phyloP scores from a whole-genome alignment of 192 early-diverging fungal genomes.

The Coemansia sp. region DNA sequence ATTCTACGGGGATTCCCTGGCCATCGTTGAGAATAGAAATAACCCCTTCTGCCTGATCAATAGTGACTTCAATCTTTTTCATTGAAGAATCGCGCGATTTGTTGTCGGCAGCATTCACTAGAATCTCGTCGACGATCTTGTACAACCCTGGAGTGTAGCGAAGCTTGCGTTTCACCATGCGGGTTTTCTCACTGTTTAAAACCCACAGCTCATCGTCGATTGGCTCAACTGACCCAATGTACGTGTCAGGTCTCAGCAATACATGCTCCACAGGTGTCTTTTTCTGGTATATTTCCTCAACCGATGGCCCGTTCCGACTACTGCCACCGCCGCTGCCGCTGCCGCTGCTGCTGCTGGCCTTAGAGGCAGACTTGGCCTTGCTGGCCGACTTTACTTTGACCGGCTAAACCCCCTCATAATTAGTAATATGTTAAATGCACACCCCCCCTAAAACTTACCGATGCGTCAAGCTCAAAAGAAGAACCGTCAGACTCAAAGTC shows the following conservation, averaged over 20 bases:
- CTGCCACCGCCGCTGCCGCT: constrained; percentile 1
- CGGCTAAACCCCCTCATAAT: constrained; percentile 24
- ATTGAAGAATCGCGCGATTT: constrained; percentile 87
- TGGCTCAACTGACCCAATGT: constrained; percentile 89
- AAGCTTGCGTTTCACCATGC: constrained; percentile 63
- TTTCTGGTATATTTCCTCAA: constrained; percentile 93
- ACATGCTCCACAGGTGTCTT: constrained; percentile 96
- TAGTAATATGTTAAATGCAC: neutral
- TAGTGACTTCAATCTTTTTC: constrained; percentile 84
- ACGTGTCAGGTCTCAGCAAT: constrained; percentile 89
- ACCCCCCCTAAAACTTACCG: constrained; percentile 14
- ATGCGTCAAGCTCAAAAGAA: constrained; percentile 12
- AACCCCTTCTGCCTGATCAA: constrained; percentile 70
- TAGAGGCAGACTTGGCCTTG: constrained; percentile 22
- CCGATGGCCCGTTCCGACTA: constrained; percentile 38
- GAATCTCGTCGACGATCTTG: constrained; percentile 98
- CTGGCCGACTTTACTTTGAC: constrained; percentile 19
- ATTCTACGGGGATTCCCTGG: constrained; percentile 89
- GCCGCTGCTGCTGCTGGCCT: neutral
- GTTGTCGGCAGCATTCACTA: constrained; percentile 96
- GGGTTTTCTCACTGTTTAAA: constrained; percentile 63
- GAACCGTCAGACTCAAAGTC: constrained; percentile 52
- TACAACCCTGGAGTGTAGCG: constrained; percentile 86
- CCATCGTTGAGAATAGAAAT: constrained; percentile 96
- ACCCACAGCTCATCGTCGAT: constrained; percentile 85